Conservation (phyloP, 352 stramenopile genomes). For the Phytophthora ohioensis region DNA sequence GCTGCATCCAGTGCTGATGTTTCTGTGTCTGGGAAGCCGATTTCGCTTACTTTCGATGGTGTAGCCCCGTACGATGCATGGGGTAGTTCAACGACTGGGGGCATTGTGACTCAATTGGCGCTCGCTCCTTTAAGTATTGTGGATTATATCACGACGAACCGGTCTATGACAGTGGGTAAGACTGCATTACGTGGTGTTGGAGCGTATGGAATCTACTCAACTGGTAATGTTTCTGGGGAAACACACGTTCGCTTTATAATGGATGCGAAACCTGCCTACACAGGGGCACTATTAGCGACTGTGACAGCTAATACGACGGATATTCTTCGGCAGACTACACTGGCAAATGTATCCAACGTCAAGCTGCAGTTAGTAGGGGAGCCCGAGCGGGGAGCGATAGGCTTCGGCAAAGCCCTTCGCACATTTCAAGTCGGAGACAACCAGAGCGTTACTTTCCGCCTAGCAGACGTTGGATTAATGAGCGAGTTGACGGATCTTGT, state of each 20-base stretch:
- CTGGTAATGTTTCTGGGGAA: slow-evolving; percentile 15
- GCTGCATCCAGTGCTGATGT: slow-evolving; percentile 17
- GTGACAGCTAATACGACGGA: slow-evolving; percentile 29
- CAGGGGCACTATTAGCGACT: slow-evolving; percentile 23
- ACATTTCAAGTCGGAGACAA: slow-evolving; percentile 51
- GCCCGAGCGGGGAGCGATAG: slow-evolving; percentile 24
- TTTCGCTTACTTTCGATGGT: slow-evolving; percentile 28
- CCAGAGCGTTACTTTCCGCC: slow-evolving; percentile 48
- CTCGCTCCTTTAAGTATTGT: slow-evolving; percentile 20
- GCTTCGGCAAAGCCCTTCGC: slow-evolving; percentile 24
- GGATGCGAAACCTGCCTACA: slow-evolving; percentile 18
- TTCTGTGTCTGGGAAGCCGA: slow-evolving; percentile 32
- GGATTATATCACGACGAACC: slow-evolving; percentile 9
- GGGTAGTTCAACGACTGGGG: slow-evolving; percentile 19
- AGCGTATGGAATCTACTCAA: slow-evolving; percentile 27
- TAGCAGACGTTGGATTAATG: slow-evolving; percentile 44
- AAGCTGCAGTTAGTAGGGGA: slow-evolving; percentile 35
- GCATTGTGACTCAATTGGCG: slow-evolving; percentile 30
- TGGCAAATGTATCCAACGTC: slow-evolving; percentile 19
- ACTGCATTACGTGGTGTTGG: slow-evolving; percentile 8
- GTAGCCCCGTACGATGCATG: slow-evolving; percentile 17
- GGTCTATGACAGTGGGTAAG: slow-evolving; percentile 2
- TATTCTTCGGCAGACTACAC: slow-evolving; percentile 23
- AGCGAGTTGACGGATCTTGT: slow-evolving; percentile 38
- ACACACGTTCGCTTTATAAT: slow-evolving; percentile 24